phyloP scores from a whole-genome alignment of 1,139 yeast genomes.

The Blastobotrys buckinghamii region DNA sequence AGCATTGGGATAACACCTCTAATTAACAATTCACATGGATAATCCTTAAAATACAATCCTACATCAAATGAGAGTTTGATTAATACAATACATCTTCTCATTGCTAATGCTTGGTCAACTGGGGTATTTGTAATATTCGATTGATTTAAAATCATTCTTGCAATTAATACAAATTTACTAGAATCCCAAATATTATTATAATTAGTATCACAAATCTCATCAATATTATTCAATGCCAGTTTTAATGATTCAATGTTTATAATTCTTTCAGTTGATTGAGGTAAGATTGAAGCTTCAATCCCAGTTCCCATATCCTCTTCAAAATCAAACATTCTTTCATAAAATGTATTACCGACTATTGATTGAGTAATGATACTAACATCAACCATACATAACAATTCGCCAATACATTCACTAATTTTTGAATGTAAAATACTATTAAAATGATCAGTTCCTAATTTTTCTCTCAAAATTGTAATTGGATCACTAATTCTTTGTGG shows the following conservation, averaged over 20 bases:
- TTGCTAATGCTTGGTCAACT: conserved; percentile 8
- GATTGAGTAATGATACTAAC: background rate
- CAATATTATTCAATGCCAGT: background rate
- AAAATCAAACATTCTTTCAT: background rate
- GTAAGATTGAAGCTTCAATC: background rate
- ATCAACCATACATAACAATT: conserved; percentile 8
- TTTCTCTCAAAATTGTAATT: background rate
- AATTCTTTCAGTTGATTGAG: conserved; percentile 3
- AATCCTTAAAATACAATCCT: conserved; percentile 7
- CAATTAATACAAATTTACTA: background rate
- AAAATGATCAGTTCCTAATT: background rate
- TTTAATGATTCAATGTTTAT: background rate
- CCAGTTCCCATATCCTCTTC: too few relatives aligned
- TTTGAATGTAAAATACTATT: background rate
- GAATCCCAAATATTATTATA: background rate
- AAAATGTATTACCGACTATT: background rate
- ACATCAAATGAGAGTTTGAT: conserved; percentile 1
- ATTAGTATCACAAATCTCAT: background rate
- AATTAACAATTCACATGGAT: conserved; percentile 14
- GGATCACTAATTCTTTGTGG: background rate
- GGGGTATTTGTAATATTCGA: background rate
- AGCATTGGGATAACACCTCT: conserved; percentile 13
- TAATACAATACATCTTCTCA: conserved; percentile 13
- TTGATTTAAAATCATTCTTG: conserved; percentile 5
- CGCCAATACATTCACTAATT: conserved; percentile 8